Base-by-base conservation (phyloP, 2,329 filamentous ascomycete species). In the Paracamarosporium sp. region DNA sequence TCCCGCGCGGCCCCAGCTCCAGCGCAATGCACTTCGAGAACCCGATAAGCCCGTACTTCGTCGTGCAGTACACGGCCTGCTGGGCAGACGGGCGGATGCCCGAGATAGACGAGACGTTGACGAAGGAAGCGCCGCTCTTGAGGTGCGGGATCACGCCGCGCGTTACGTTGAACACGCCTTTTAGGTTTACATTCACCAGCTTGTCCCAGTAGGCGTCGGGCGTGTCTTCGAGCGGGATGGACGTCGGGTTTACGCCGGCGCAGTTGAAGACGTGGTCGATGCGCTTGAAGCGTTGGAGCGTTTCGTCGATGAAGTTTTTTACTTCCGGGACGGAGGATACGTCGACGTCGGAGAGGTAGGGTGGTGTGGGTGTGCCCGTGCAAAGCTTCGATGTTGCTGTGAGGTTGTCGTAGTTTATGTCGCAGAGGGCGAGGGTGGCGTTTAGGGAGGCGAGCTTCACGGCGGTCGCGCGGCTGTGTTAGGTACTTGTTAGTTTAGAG, bases 201-300 rank as follows among this genome's bases (percentile, higher is more conserved):
- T 75, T 78, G 59, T 81, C 76, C 70, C 77, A 83, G 62, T 82
- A 85, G 11, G 71, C 80, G 55, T 85, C 79, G 2, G 74, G 73
- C 1, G 77, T 78, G 4, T 76, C 68, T 30, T 73, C 74, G 27
- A 82, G 73, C 3, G 76, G 67, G 24, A 78, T 70, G 1, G 69
- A 66, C 0, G 79, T 82, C 1, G 81, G 81, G 59, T 83, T 83
- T n/a, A 83, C 71, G 31, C 81, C 81, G 0, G 80, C 80, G 62
- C 79, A 74, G 67, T 82, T 82, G 59, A 79, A 81, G 1, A 81
- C 78, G 35, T 78, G 73, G 55, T 79, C 66, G 2, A 82, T 65
- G 1, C 57, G 55, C 22, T 75, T 74, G 36, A 79, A 75, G 15
- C 71, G 67, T 6, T 66, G 45, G 1, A 80, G 48, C 0, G 75